Percentiles rank a stretch among this genome's conserved stretches.
phyloP scores from a whole-genome alignment of 495 filamentous ascomycete species.

The Opeltia flavorubescens region DNA sequence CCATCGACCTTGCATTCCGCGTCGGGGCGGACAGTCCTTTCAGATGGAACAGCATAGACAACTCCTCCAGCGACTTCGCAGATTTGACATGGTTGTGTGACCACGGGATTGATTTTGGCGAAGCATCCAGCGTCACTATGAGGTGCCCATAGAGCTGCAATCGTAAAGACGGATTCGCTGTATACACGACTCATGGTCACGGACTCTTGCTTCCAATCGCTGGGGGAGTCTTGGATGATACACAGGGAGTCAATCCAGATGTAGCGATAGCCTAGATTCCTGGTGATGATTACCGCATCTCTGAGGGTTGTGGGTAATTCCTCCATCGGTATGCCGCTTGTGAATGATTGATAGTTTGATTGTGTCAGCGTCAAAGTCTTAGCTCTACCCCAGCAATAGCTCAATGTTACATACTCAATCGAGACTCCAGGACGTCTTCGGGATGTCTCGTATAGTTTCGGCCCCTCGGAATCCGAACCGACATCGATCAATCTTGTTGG shows the following conservation, averaged over 20 bases:
- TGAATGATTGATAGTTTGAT: slow-evolving; percentile 5
- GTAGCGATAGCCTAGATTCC: slow-evolving; percentile 12
- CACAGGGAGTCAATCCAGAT: slow-evolving; percentile 25
- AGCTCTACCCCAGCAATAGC: slow-evolving; percentile 19
- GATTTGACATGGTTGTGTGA: neutral
- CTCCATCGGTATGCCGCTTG: slow-evolving; percentile 5
- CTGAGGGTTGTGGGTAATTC: slow-evolving; percentile 19
- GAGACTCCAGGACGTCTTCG: neutral
- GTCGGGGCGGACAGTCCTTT: too few species aligned
- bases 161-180: slow-evolving; percentile 12
- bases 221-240: slow-evolving; percentile 16
- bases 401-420: slow-evolving; percentile 20
- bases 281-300: slow-evolving; percentile 14
- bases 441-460: neutral
- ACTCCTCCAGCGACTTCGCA: neutral
- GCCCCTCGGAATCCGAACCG: neutral
- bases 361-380: slow-evolving; percentile 2
- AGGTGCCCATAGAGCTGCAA: slow-evolving; percentile 12
- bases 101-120: neutral
- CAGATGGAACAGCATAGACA: too few species aligned
- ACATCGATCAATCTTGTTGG: neutral
- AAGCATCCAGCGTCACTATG: slow-evolving; percentile 10
- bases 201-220: slow-evolving; percentile 20
- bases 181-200: slow-evolving; percentile 18
- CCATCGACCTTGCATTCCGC: neutral